A percentile compares a stretch with the other conserved stretches of the same genome.
phyloP scores from a whole-genome alignment of 805 yeast genomes.

The Candida coleopterorum region DNA sequence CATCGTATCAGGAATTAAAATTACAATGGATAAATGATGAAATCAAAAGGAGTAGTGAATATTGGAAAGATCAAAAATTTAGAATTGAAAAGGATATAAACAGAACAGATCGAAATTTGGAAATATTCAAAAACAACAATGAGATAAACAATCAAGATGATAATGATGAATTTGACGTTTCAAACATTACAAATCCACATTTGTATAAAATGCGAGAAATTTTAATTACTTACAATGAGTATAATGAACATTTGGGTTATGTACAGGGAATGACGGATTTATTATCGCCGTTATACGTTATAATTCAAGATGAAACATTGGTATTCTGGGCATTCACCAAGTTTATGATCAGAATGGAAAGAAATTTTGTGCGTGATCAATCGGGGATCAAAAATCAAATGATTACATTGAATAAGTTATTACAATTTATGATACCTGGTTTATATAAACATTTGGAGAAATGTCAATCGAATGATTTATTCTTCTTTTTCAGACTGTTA shows the following conservation, averaged over 20 bases:
- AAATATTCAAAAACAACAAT: conserved; percentile 50
- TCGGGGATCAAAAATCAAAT: conserved; percentile 90
- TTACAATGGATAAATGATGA: conserved; percentile 61
- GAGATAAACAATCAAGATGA: conserved; percentile 35
- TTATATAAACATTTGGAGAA: conserved; percentile 76
- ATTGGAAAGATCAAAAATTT: conserved; percentile 84
- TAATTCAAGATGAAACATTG: conserved; percentile 62
- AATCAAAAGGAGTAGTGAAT: conserved; percentile 48
- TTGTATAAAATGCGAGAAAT: conserved; percentile 69
- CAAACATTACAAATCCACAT: conserved; percentile 71
- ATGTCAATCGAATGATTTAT: conserved; percentile 85
- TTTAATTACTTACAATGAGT: conserved; percentile 79
- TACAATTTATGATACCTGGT: conserved; percentile 86
- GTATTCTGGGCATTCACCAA: conserved; percentile 86
- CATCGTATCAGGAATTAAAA: conserved; percentile 61
- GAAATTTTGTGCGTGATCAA: conserved; percentile 88
- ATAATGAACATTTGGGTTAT: conserved; percentile 81
- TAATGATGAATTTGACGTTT: conserved; percentile 52
- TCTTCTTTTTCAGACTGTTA: conserved; percentile 92
- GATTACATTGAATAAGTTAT: conserved; percentile 74
- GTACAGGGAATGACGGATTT: conserved; percentile 98
- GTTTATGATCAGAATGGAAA: conserved; percentile 92
- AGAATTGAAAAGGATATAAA: conserved; percentile 92
- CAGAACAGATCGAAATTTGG: conserved; percentile 79
- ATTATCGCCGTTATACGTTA: conserved; percentile 75